Percentiles rank a stretch among this genome's conserved stretches.
Evolutionary conservation across 2,329 filamentous ascomycete genomes (phyloP).

Genomic region (Cercospora zeae-maydis): DNA sequence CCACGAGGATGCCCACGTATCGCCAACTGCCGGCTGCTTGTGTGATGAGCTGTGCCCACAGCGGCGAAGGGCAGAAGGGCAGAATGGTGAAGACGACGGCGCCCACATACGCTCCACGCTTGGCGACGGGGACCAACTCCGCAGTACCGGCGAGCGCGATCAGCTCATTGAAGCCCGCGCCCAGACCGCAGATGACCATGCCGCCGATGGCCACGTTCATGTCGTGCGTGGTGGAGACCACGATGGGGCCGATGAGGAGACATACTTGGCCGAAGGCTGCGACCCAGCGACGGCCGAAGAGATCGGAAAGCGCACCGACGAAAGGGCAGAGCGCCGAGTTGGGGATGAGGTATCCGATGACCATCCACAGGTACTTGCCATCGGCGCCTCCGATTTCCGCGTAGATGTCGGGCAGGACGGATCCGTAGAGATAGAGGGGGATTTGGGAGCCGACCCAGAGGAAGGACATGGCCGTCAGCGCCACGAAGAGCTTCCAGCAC

Average conservation of each 20-base stretch:
- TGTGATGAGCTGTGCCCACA: conserved; percentile 60
- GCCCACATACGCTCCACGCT: conserved; percentile 62
- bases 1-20: conserved; percentile 53
- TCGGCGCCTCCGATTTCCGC: conserved; percentile 58
- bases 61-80: conserved; percentile 60
- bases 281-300: conserved; percentile 60
- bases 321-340: conserved; percentile 59
- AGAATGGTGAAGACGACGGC: conserved; percentile 60
- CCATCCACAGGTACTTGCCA: conserved; percentile 44
- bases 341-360: conserved; percentile 53
- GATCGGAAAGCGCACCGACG: conserved; percentile 63
- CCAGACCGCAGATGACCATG: conserved; percentile 60
- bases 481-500: conserved; percentile 14
- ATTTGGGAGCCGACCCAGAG: conserved; percentile 61
- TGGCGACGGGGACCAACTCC: conserved; percentile 63
- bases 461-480: conserved; percentile 55
- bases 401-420: conserved; percentile 52
- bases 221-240: conserved; percentile 54
- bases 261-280: conserved; percentile 53
- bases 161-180: conserved; percentile 65
- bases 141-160: conserved; percentile 66
- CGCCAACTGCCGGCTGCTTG: conserved; percentile 49
- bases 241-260: conserved; percentile 58
- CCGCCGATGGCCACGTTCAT: conserved; percentile 64
- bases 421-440: conserved; percentile 49